These are phyloP conservation scores for Sclerotinia trifoliorum DNA, from an alignment of 2,329 filamentous ascomycete genomes.

Conservation along the genomic window DNA sequence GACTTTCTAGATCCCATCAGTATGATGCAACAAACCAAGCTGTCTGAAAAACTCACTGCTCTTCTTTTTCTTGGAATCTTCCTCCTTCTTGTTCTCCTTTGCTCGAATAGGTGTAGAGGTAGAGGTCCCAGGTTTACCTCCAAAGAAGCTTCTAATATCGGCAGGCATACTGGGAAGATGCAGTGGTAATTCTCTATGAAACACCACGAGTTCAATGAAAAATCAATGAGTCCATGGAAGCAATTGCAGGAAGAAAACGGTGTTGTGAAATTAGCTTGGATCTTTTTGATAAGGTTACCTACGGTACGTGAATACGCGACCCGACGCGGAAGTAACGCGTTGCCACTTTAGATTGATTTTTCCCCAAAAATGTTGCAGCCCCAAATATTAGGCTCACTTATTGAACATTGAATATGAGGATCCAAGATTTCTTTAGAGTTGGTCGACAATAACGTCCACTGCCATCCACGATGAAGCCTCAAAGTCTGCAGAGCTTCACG, in stretches of 20 bases:
- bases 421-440: neutral
- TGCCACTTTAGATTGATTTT: constrained; percentile 20
- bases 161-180: constrained; percentile 63
- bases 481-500: constrained; percentile 34
- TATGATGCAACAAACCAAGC: constrained; percentile 12
- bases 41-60: constrained; percentile 31
- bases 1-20: constrained; percentile 45
- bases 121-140: constrained; percentile 54
- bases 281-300: constrained; percentile 16
- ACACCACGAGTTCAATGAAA: neutral
- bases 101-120: constrained; percentile 53
- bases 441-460: constrained; percentile 21
- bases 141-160: constrained; percentile 91
- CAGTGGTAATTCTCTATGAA: neutral
- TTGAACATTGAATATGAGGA: constrained; percentile 10
- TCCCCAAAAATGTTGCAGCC: neutral
- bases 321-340: constrained; percentile 21
- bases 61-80: constrained; percentile 39
- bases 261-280: constrained; percentile 10
- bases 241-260: constrained; percentile 15
- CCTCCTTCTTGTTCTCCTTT: constrained; percentile 42
- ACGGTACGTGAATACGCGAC: constrained; percentile 15
- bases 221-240: neutral
- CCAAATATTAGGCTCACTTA: neutral
- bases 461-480: constrained; percentile 35